A percentile compares a stretch with the other conserved stretches of the same genome.
Evolutionary conservation across 2,329 filamentous ascomycete species (phyloP).

Genomic region (Scedosporium boydii): DNA sequence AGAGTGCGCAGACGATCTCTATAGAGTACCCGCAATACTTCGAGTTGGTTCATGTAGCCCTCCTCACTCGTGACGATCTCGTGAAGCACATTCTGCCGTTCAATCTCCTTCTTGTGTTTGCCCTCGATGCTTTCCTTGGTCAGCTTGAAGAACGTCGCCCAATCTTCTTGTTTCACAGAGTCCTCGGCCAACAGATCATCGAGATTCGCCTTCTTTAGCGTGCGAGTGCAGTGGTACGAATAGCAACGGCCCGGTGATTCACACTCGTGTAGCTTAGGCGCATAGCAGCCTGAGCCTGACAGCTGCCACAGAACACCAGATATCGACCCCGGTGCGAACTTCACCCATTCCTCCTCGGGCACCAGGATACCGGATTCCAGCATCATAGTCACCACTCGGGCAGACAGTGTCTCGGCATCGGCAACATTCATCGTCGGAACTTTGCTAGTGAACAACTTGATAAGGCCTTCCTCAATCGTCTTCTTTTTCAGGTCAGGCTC

Average conservation of each 20-base stretch:
- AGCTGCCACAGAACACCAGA: constrained; percentile 91
- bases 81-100: constrained; percentile 87
- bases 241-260: constrained; percentile 74
- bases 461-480: constrained; percentile 76
- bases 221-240: constrained; percentile 86
- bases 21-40: constrained; percentile 78
- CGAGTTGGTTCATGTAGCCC: constrained; percentile 77
- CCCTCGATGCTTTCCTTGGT: constrained; percentile 65
- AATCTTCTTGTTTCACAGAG: constrained; percentile 62
- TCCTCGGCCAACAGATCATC: constrained; percentile 63
- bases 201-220: constrained; percentile 87
- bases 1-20: constrained; percentile 65
- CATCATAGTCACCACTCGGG: constrained; percentile 71
- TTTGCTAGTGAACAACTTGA: constrained; percentile 85
- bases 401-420: constrained; percentile 81
- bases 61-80: constrained; percentile 94
- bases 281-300: constrained; percentile 85
- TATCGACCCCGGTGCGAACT: constrained; percentile 70
- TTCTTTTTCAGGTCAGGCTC: constrained; percentile 80
- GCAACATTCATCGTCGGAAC: constrained; percentile 98
- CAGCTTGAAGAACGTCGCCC: constrained; percentile 81
- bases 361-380: constrained; percentile 67
- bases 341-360: constrained; percentile 95
- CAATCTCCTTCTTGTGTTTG: constrained; percentile 75
- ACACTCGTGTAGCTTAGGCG: constrained; percentile 67